A percentile compares a stretch with the other conserved stretches of the same genome.
Conservation (phyloP, 768 basidiomycete genomes). For the Tylopilus subfusipes region DNA sequence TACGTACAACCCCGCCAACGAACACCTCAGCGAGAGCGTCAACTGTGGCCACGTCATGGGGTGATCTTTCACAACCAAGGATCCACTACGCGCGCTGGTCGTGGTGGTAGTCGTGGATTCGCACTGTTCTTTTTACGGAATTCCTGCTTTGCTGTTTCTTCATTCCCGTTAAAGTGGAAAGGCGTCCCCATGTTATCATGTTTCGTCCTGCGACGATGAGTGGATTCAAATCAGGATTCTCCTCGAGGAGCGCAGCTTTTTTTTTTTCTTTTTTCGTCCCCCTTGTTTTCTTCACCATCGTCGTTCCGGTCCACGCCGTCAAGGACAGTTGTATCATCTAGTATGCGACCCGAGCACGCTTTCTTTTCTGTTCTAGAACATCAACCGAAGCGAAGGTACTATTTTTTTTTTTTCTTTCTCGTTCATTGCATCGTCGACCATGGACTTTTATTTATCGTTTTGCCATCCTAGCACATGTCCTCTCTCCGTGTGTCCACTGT, state of each 20-base stretch:
- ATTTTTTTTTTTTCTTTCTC: neutral
- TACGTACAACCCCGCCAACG: constrained; percentile 83
- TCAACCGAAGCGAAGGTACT: neutral
- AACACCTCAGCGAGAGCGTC: constrained; percentile 81
- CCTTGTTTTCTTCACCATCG: neutral
- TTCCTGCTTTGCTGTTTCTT: neutral
- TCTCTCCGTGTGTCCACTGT: neutral
- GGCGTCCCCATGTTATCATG: neutral
- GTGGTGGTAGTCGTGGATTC: constrained; percentile 12
- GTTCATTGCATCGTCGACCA: constrained; percentile 17
- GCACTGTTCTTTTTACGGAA: neutral
- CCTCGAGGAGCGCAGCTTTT: neutral
- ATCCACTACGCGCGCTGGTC: constrained; percentile 19
- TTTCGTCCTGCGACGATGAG: neutral
- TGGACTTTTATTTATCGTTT: constrained; percentile 17
- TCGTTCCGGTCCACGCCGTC: neutral
- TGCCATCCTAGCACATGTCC: neutral
- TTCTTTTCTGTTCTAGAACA: neutral
- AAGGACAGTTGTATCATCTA: constrained; percentile 8
- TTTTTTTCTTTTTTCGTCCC: neutral
- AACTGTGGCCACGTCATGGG: constrained; percentile 48
- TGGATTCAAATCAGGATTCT: neutral
- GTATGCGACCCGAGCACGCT: neutral
- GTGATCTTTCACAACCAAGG: constrained; percentile 6
- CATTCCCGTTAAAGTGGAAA: neutral